phyloP scores from a whole-genome alignment of 495 filamentous ascomycete genomes.

The Pyrenula massariospora region DNA sequence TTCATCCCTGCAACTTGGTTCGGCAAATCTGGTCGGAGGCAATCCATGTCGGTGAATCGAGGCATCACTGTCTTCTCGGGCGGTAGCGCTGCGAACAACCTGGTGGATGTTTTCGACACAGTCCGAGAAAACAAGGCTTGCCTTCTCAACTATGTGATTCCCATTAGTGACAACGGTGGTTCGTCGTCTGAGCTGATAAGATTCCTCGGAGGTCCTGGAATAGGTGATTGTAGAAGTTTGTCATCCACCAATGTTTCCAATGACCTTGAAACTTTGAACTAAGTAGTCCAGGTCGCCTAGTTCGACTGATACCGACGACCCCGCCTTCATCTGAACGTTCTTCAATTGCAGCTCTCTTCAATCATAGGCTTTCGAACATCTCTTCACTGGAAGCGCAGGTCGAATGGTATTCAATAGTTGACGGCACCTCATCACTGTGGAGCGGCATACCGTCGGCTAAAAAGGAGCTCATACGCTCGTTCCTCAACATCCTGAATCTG shows the following conservation, averaged over 20 bases:
- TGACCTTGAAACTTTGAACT: neutral
- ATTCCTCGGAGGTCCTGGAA: constrained; percentile 86
- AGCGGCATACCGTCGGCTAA: constrained; percentile 65
- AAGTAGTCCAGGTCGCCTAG: constrained; percentile 54
- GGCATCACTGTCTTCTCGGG: constrained; percentile 78
- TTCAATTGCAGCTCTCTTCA: constrained; percentile 73
- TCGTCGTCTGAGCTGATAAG: constrained; percentile 84
- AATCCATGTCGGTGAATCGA: constrained; percentile 6
- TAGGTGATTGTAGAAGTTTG: constrained; percentile 84
- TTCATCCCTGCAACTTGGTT: too few relatives aligned
- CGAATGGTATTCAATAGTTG: constrained; percentile 87
- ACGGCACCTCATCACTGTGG: constrained; percentile 69
- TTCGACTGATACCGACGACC: constrained; percentile 75
- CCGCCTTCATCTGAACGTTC: constrained; percentile 47
- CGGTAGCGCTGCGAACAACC: constrained; percentile 84
- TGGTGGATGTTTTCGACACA: constrained; percentile 80
- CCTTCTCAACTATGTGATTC: constrained; percentile 72
- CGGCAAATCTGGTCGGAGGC: too few relatives aligned
- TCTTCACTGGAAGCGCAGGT: constrained; percentile 16
- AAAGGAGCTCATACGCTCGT: constrained; percentile 80
- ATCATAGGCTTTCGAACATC: constrained; percentile 61
- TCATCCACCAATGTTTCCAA: constrained; percentile 2
- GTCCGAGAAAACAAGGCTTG: constrained; percentile 61
- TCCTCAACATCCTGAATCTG: constrained; percentile 76
- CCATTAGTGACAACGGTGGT: constrained; percentile 91